Evolutionary conservation across 2,329 filamentous ascomycete species (phyloP).

Genomic region (Phaeoacremonium minimum): DNA sequence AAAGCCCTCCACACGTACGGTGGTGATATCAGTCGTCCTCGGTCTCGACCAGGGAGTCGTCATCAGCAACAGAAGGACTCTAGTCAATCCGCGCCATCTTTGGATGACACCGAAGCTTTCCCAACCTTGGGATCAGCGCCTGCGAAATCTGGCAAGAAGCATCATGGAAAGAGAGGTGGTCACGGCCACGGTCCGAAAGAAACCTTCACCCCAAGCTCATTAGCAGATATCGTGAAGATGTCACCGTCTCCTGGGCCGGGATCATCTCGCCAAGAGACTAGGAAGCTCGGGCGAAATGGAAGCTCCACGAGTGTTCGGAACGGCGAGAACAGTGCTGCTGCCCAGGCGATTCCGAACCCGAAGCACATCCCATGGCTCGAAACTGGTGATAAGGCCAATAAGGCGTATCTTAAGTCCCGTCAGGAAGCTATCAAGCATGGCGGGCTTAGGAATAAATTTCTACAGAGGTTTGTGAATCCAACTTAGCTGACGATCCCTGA

Average conservation of each 20-base stretch:
- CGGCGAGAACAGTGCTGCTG: slow-evolving; percentile 74
- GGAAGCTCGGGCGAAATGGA: slow-evolving; percentile 58
- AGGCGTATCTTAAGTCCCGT: slow-evolving; percentile 89
- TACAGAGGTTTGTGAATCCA: slow-evolving; percentile 68
- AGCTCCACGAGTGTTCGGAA: slow-evolving; percentile 60
- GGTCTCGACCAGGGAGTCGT: slow-evolving; percentile 81
- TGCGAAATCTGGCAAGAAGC: slow-evolving; percentile 78
- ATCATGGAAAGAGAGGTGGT: slow-evolving; percentile 85
- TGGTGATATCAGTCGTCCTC: slow-evolving; percentile 61
- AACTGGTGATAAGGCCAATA: slow-evolving; percentile 86
- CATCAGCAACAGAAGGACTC: slow-evolving; percentile 62
- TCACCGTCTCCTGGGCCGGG: slow-evolving; percentile 74
- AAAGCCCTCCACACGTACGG: slow-evolving; percentile 54
- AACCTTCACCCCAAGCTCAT: slow-evolving; percentile 64
- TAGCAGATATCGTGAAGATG: slow-evolving; percentile 95
- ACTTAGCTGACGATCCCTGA: background rate
- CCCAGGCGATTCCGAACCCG: slow-evolving; percentile 79
- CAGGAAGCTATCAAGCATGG: slow-evolving; percentile 97
- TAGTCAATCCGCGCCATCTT: slow-evolving; percentile 65
- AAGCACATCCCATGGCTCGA: slow-evolving; percentile 96
- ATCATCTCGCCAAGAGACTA: slow-evolving; percentile 54
- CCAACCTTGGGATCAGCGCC: slow-evolving; percentile 78
- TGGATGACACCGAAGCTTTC: slow-evolving; percentile 95
- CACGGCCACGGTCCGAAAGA: slow-evolving; percentile 71
- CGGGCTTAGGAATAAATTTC: slow-evolving; percentile 91